Percentiles rank a stretch among this genome's conserved stretches.
phyloP scores from a whole-genome alignment of 345 rosid species.

The Cardiospermum halicacabum region DNA sequence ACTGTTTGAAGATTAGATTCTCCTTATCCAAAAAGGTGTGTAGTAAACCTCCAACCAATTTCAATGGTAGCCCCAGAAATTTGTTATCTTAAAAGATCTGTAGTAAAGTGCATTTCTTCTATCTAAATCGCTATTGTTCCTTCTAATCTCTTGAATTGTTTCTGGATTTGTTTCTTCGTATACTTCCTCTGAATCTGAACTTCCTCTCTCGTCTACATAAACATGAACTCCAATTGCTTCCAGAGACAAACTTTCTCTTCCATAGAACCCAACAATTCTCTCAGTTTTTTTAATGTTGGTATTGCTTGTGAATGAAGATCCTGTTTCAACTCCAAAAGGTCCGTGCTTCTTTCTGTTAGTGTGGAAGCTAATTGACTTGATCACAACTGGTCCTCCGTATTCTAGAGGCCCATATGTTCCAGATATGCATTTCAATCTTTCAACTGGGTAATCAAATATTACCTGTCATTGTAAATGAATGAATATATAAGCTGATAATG shows the following conservation, averaged over 20 bases:
- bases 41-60: no score
- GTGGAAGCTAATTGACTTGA: slow-evolving; percentile 73
- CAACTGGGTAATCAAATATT: slow-evolving; percentile 71
- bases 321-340: slow-evolving; percentile 86
- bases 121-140: no score
- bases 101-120: no score
- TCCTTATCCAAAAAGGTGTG: no score
- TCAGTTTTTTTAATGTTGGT: no score
- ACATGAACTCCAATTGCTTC: slow-evolving; percentile 73
- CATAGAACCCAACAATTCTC: slow-evolving; percentile 76
- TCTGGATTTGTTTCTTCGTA: background rate
- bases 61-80: no score
- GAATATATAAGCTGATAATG: no score
- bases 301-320: slow-evolving; percentile 60
- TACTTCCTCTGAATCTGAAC: slow-evolving; percentile 73
- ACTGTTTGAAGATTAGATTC: no score
- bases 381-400: slow-evolving; percentile 68
- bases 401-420: slow-evolving; percentile 68
- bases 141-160: no score
- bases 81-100: no score
- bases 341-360: slow-evolving; percentile 78
- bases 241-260: slow-evolving; percentile 67
- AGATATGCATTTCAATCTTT: slow-evolving; percentile 56
- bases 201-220: slow-evolving; percentile 47
- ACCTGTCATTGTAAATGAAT: no score